Evolutionary conservation across 2,329 filamentous ascomycete genomes (phyloP).

Genomic region (Cercospora zeae-maydis): DNA sequence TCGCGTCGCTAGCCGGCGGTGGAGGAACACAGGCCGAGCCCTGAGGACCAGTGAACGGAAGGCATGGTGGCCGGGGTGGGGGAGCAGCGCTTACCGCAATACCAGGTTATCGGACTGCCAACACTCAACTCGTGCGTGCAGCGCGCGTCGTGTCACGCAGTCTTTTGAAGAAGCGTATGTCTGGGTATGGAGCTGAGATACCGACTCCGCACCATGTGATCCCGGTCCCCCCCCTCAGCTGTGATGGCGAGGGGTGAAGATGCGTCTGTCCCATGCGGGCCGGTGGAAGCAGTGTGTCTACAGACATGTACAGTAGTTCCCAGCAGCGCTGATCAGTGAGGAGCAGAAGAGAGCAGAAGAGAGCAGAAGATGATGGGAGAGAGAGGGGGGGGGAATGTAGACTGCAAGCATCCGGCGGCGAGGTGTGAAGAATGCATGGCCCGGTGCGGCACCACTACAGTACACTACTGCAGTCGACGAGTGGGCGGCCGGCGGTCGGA

Average conservation of each 20-base stretch:
- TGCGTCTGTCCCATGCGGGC: conserved; percentile 2
- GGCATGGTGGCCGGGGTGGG: conserved; percentile 14
- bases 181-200: background rate
- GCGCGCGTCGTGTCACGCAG: conserved; percentile 8
- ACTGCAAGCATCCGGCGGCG: background rate
- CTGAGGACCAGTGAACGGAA: conserved; percentile 13
- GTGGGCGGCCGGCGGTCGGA: background rate
- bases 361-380: background rate
- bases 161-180: too few relatives aligned
- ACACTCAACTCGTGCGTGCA: conserved; percentile 16
- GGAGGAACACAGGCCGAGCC: conserved; percentile 15
- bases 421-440: background rate
- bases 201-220: conserved; percentile 7
- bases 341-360: background rate
- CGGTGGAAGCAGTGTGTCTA: too few relatives aligned
- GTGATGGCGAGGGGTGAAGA: background rate
- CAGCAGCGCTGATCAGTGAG: background rate
- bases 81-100: conserved; percentile 20
- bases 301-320: background rate
- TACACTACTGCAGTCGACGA: too few relatives aligned
- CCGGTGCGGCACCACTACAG: background rate
- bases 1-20: conserved; percentile 16
- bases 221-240: conserved; percentile 10
- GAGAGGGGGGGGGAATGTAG: background rate
- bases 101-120: conserved; percentile 24